These are phyloP conservation scores for Funneliformis caledonium DNA, from an alignment of 371 early-diverging fungal genomes.

Conservation along the genomic window DNA sequence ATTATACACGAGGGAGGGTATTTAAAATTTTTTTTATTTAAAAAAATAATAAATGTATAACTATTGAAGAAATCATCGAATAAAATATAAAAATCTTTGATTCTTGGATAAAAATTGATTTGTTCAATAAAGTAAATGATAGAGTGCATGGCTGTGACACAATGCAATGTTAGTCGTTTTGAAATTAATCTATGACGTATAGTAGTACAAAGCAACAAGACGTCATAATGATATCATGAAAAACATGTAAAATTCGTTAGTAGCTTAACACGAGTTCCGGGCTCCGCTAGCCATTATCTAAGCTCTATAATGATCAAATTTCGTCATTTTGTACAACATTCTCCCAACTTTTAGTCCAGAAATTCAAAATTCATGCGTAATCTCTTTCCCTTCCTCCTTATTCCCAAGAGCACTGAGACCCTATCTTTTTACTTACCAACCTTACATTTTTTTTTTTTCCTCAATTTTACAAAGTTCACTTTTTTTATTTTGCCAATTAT, in stretches of 20 bases:
- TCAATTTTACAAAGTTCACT: too few relatives aligned
- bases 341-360: not conserved
- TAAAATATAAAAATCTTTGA: too few relatives aligned
- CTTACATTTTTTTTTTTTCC: too few relatives aligned
- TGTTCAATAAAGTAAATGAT: too few relatives aligned
- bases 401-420: not conserved
- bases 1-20: too few relatives aligned
- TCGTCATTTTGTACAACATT: not conserved
- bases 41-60: too few relatives aligned
- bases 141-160: not conserved
- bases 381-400: not conserved
- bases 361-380: not conserved
- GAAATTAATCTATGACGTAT: not conserved
- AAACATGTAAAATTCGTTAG: not conserved
- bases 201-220: not conserved
- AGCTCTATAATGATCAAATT: not conserved
- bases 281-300: not conserved
- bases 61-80: too few relatives aligned
- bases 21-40: too few relatives aligned
- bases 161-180: not conserved
- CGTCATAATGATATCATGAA: not conserved
- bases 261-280: not conserved
- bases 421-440: too few relatives aligned
- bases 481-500: too few relatives aligned
- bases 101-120: too few relatives aligned